Evolutionary conservation across 495 filamentous ascomycete genomes (phyloP).

Genomic region (Lepidopterella palustris): DNA sequence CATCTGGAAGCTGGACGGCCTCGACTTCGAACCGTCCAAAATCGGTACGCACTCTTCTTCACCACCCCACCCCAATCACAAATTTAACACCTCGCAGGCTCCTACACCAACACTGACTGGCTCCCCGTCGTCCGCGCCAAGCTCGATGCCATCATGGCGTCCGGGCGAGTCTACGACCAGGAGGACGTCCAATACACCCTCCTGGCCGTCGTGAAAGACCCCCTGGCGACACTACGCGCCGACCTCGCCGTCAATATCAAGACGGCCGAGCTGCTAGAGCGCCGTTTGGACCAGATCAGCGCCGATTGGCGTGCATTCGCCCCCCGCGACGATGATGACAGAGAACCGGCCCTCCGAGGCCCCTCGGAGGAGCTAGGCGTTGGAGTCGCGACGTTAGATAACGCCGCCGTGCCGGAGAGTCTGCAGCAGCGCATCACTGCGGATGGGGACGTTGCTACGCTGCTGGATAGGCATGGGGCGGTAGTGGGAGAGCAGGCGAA

Average conservation of each 20-base stretch:
- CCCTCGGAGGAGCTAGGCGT: slow-evolving; percentile 3
- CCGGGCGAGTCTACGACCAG: no score
- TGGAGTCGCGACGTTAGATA: not conserved
- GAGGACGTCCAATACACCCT: slow-evolving; percentile 54
- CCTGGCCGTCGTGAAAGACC: slow-evolving; percentile 49
- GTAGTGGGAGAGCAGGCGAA: slow-evolving; percentile 16
- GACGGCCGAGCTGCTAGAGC: slow-evolving; percentile 35
- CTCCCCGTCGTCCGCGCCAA: slow-evolving; percentile 47
- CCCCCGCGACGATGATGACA: not conserved
- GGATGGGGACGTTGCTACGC: slow-evolving; percentile 30
- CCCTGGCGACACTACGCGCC: slow-evolving; percentile 39
- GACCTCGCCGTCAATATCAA: slow-evolving; percentile 46
- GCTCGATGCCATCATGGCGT: slow-evolving; percentile 12
- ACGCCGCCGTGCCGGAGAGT: not conserved
- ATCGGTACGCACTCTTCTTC: slow-evolving; percentile 52
- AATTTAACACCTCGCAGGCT: slow-evolving; percentile 1
- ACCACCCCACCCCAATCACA: slow-evolving; percentile 21
- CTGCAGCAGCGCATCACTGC: slow-evolving; percentile 5
- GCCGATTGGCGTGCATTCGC: slow-evolving; percentile 30
- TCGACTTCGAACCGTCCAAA: slow-evolving; percentile 64
- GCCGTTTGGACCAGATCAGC: slow-evolving; percentile 32
- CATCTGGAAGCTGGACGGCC: slow-evolving; percentile 87
- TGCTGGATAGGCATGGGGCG: slow-evolving; percentile 20
- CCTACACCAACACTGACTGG: slow-evolving; percentile 31
- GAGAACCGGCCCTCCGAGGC: not conserved